These are phyloP conservation scores for Caloboletus firmus DNA, from an alignment of 1,284 basidiomycete species.

Conservation along the genomic window DNA sequence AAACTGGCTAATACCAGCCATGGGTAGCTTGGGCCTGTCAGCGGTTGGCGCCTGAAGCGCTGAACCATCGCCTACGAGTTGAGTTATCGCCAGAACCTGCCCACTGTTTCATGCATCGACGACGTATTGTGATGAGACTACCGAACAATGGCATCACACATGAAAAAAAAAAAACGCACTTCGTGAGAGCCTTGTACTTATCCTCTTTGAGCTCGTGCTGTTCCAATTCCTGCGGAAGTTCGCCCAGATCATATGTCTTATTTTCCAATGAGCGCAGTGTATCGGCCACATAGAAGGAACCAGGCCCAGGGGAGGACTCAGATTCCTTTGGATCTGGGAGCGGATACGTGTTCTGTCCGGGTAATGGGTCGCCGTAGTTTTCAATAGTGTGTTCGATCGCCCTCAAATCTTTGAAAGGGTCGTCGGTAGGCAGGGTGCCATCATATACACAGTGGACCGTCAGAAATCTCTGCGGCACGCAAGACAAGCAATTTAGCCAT, in stretches of 20 bases:
- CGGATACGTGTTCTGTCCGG: not conserved
- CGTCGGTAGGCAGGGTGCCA: not conserved
- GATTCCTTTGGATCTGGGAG: not conserved
- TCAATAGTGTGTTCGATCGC: not conserved
- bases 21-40: not conserved
- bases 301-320: not conserved
- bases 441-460: constrained; percentile 17
- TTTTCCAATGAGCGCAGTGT: not conserved
- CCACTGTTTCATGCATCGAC: not conserved
- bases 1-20: constrained; percentile 7
- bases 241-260: constrained; percentile 1
- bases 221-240: not conserved
- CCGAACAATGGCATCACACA: not conserved
- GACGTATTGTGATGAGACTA: not conserved
- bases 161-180: not conserved
- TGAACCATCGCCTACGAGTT: constrained; percentile 5
- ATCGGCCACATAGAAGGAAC: constrained; percentile 3
- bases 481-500: not conserved
- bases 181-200: constrained; percentile 1
- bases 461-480: not conserved
- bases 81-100: not conserved
- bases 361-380: not conserved
- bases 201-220: not conserved
- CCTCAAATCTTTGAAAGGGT: constrained; percentile 9
- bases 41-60: no score